phyloP scores from a whole-genome alignment of 139 green algal species.

The Picochlorum sp. region DNA sequence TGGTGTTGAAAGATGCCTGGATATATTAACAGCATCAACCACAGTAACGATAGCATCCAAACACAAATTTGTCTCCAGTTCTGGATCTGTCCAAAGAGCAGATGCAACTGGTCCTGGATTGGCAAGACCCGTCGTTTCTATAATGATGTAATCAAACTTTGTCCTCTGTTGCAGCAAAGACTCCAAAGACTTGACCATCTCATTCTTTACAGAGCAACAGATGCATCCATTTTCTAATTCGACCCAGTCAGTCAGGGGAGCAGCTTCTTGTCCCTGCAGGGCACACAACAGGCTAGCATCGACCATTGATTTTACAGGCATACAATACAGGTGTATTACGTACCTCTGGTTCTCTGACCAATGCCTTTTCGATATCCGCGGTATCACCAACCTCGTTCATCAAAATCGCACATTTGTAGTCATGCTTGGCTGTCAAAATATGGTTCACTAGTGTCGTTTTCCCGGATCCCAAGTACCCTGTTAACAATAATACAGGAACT shows the following conservation, averaged over 20 bases:
- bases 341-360: slow-evolving; percentile 52
- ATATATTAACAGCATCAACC: slow-evolving; percentile 68
- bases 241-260: slow-evolving; percentile 72
- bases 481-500: slow-evolving; percentile 60
- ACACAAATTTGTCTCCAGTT: slow-evolving; percentile 62
- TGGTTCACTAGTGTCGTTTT: slow-evolving; percentile 89
- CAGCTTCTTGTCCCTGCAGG: slow-evolving; percentile 13
- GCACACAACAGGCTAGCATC: not conserved
- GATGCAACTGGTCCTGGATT: slow-evolving; percentile 74
- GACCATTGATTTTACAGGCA: not conserved
- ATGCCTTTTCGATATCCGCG: slow-evolving; percentile 67
- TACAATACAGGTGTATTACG: slow-evolving; percentile 7
- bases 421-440: slow-evolving; percentile 74
- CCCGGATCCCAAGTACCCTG: slow-evolving; percentile 39
- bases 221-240: slow-evolving; percentile 97
- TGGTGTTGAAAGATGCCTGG: slow-evolving; percentile 47
- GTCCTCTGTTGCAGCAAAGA: slow-evolving; percentile 37
- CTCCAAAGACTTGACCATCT: slow-evolving; percentile 73
- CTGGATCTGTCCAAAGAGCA: slow-evolving; percentile 78
- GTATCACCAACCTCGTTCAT: slow-evolving; percentile 83
- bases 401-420: slow-evolving; percentile 74
- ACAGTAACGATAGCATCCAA: slow-evolving; percentile 84
- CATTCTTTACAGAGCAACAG: slow-evolving; percentile 90
- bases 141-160: slow-evolving; percentile 79
- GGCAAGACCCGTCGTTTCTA: slow-evolving; percentile 88